Evolutionary conservation across 2,329 filamentous ascomycete genomes (phyloP), one percentile per base, ranked within the genome.

Genomic region (Phialophora chinensis): DNA sequence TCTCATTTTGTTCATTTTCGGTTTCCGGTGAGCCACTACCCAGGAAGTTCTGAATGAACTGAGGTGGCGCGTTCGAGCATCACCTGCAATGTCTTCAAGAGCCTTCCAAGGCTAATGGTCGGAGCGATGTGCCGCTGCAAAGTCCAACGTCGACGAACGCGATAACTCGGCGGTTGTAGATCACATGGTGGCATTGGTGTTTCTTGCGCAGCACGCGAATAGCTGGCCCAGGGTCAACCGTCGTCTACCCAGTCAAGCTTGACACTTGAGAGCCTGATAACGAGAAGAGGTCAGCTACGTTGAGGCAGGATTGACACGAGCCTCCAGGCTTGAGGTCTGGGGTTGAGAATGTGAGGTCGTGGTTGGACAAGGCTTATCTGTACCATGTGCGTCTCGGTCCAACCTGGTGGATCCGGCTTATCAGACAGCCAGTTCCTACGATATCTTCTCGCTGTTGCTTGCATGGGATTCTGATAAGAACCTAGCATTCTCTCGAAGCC

Each of bases 281-380:
- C 35, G 27, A 47, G 35, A 12, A 23, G 12, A 25, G 25, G 60
- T 20, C 35, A 12, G 10, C n/a, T 42, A 27, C 11, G 31, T 47
- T 55, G 31, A 56, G 33, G 25, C 50, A 62, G n/a, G 60, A 49
- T 56, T 47, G 52, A 54, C 23, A 56, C 11, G 12, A 44, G 38
- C 38, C 38, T 35, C 35, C 20, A 17, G 29, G 35, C 25, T 53
- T 25, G 53, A 49, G 33, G 42, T 27, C 23, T 12, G 14, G 29
- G 12, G 42, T 27, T 20, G 27, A 47, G 23, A 56, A 44, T 27
- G 12, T 65, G 65, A 61, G n/a, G 49, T 49, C 58, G 31, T 67
- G 66, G 66, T 68, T 66, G 66, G 63, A 58, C 60, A 31, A 61
- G 62, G 59, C 63, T 68, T 68, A 68, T 68, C 66, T 62, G 57